These are phyloP conservation scores for Gaultheria prostrata DNA, from an alignment of 148 eudicot genomes.

Conservation along the genomic window DNA sequence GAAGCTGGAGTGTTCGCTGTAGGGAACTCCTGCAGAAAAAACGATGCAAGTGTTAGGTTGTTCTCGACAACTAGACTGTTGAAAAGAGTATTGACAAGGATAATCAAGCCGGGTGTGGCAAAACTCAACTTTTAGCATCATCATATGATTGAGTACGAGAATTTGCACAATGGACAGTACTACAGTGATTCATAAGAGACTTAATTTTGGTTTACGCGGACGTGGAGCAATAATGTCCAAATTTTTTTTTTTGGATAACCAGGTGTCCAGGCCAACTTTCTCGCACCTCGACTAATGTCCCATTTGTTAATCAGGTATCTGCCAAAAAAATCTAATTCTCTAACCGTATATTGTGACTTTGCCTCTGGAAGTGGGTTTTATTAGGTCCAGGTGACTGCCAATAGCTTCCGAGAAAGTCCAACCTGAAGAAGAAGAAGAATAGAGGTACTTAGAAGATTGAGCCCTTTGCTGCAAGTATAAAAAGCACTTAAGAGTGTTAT, in stretches of 20 bases:
- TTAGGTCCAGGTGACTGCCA: conserved; percentile 52
- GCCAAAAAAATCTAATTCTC: conserved; percentile 1
- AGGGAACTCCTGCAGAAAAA: conserved; percentile 57
- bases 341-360: conserved; percentile 54
- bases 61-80: not conserved
- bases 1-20: conserved; percentile 74
- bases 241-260: no score
- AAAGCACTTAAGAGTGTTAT: not conserved
- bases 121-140: conserved; percentile 11
- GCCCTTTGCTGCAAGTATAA: not conserved
- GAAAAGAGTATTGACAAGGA: not conserved
- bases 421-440: conserved; percentile 32
- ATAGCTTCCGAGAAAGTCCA: conserved; percentile 63
- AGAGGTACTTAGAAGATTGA: not conserved
- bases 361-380: conserved; percentile 52
- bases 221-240: not conserved
- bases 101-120: not conserved
- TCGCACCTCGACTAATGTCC: no score
- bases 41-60: not conserved
- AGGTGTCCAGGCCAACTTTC: no score
- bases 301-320: not conserved
- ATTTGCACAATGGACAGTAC: not conserved
- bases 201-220: not conserved
- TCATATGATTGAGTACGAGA: not conserved
- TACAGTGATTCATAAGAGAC: not conserved